Base-by-base conservation (phyloP, 2,329 filamentous ascomycete genomes). In the Aureobasidium pullulans region DNA sequence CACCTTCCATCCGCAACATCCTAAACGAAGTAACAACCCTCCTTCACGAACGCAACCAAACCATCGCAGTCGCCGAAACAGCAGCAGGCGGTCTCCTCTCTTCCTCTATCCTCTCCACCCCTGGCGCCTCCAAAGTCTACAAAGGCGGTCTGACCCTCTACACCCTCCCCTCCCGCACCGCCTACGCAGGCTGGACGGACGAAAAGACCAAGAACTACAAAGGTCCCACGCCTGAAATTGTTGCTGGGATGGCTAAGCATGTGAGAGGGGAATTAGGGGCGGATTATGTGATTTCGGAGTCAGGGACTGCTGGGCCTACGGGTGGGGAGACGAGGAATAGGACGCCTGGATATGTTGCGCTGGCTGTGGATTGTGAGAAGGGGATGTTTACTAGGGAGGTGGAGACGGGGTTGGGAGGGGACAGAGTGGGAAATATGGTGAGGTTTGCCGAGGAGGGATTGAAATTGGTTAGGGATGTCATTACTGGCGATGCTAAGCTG, bases 291-390 rank as follows among this genome's bases (percentile, higher is more conserved):
- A 66, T 86, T 7, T 76, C 75, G 58, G 83, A 86, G 73, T 82
- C 79, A 56, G 84, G 84, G 1, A 86, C 83, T 2, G 84, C 84
- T n/a, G 84, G 84, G 0, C 84, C 84, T 8, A 84, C 80, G 0
- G 82, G 80, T 11, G 84, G 83, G 0, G 71, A 70, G 31, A 81
- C 79, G 46, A 74, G 71, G 62, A 86, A 85, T 67, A 71, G 84
- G 40, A 81, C 75, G 37, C 84, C 83, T 73, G 84, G 84, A 1
- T 86, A 85, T 74, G 81, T 86, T 31, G 83, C 84, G 15, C 68
- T 87, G 39, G 83, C 83, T n/a, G 81, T 86, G 7, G 78, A 78
- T 23, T 76, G 76, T 13, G 76, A 80, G 16, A 71, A 71, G n/a
- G 81, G 78, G 0, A 79, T 75, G 0, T 75, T 77, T 61, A 81